Conservation (phyloP, 257 asterid species). For the Ocimum tenuiflorum region DNA sequence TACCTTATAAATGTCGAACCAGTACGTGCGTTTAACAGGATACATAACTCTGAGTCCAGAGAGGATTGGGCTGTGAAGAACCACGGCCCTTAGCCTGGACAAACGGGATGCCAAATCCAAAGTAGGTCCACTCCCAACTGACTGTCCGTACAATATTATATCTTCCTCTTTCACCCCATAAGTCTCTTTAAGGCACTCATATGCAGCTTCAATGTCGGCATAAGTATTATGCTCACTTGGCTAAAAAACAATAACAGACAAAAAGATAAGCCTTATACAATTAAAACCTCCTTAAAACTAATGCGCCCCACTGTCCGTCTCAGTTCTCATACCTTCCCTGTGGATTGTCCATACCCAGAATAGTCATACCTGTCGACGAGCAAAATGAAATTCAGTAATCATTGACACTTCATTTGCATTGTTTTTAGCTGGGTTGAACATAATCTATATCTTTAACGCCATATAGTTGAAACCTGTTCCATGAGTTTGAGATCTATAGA, state of each 20-base stretch:
- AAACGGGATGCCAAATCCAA: constrained; percentile 81
- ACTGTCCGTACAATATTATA: too few species aligned
- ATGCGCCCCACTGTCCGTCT: constrained; percentile 7
- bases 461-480: too few species aligned
- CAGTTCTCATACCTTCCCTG: constrained; percentile 73
- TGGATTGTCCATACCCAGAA: too few species aligned
- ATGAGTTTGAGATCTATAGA: neutral
- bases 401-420: constrained; percentile 15
- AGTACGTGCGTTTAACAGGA: constrained; percentile 85
- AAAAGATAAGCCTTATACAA: constrained; percentile 20
- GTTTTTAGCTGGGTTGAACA: neutral
- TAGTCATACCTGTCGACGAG: constrained; percentile 67
- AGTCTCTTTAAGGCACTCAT: constrained; percentile 67
- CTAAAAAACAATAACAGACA: constrained; percentile 32
- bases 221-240: constrained; percentile 91
- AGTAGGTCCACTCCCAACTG: constrained; percentile 98
- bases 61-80: constrained; percentile 91
- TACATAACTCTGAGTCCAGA: constrained; percentile 96
- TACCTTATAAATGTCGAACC: constrained; percentile 98
- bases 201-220: constrained; percentile 90
- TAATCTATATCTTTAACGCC: neutral
- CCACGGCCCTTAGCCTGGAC: constrained; percentile 76
- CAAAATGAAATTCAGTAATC: constrained; percentile 15
- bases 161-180: constrained; percentile 88
- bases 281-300: constrained; percentile 8